Evolutionary conservation across 2,329 filamentous ascomycete species (phyloP), one percentile per base, ranked within the genome.

Genomic region (Fulvia fulva): DNA sequence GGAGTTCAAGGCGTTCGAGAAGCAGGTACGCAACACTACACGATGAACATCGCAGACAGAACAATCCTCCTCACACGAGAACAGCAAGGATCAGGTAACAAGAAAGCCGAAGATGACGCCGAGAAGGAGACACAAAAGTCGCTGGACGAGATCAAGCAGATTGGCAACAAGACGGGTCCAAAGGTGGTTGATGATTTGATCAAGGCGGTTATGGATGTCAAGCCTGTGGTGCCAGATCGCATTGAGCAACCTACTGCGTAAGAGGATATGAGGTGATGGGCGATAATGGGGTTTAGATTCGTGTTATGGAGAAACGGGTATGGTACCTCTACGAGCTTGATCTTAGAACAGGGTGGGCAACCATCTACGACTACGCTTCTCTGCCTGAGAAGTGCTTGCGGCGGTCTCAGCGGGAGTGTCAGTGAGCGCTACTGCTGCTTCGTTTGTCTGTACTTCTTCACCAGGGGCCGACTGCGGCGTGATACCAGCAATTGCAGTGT

Each of bases 1-100:
- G 34, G 93, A 97, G 77, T 97, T 91, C 81, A 93, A 94, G 82
- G 88, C 89, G 74, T 97, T 96, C 71, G 91, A 97, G 81, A 83
- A 90, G 63, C 83, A 90, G 83, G 86, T 88, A 71, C 46, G 34
- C 46, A 23, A 30, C 50, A 53, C 28, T 30, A 28, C 14, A n/a
- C 47, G 5, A 32, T 37, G 34, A 45, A n/a, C 26, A 22, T 34
- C 19, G 32, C 23, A 26, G 25, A 23, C 19, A 19, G 19, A 19
- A 50, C 57, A 43, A 65, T 47, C 53, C 26, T 21, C n/a, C n/a
- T n/a, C n/a, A n/a, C n/a, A n/a, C n/a, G 21, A 16, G 30, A 37
- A 66, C 68, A 97, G 93, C 93, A 99, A 79, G 88, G 89, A 69
- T 90, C 90, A 75, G 92, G 92, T 71, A 97, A 97, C 83, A 85